Conservation (phyloP, 1,284 basidiomycete genomes). For the Phlebopus sp. region DNA sequence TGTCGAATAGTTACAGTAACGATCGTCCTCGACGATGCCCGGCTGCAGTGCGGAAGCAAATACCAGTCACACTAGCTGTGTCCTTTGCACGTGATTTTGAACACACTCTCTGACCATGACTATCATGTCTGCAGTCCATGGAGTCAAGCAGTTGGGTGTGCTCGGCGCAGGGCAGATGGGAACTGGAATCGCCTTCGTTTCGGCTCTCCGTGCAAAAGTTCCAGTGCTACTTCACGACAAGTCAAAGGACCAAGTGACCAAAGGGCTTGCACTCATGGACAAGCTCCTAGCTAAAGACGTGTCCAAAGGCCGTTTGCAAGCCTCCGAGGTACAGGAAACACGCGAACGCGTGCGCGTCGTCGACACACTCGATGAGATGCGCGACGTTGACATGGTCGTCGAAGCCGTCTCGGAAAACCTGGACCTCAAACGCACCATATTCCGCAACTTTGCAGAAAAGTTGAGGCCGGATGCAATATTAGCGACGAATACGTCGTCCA, state of each 20-base stretch:
- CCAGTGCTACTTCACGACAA: slow-evolving; percentile 75
- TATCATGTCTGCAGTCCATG: slow-evolving; percentile 58
- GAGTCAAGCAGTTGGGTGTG: slow-evolving; percentile 66
- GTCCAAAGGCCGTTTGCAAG: slow-evolving; percentile 75
- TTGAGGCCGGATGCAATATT: slow-evolving; percentile 77
- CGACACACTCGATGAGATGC: slow-evolving; percentile 52
- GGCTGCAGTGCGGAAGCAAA: too few relatives aligned
- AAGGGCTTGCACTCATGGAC: slow-evolving; percentile 73
- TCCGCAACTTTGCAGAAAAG: slow-evolving; percentile 66
- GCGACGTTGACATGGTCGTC: slow-evolving; percentile 86
- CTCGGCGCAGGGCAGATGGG: slow-evolving; percentile 89
- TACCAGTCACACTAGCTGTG: too few relatives aligned
- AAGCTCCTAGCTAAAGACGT: slow-evolving; percentile 86
- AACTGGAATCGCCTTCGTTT: slow-evolving; percentile 83
- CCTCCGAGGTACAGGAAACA: slow-evolving; percentile 74
- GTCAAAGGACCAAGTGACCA: slow-evolving; percentile 62
- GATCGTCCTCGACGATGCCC: too few relatives aligned
- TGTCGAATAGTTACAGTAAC: too few relatives aligned
- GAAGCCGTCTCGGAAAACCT: slow-evolving; percentile 93
- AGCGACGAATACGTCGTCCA: slow-evolving; percentile 92
- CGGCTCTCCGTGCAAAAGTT: slow-evolving; percentile 75
- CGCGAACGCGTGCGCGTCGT: slow-evolving; percentile 62
- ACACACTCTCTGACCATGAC: neutral
- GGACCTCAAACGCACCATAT: slow-evolving; percentile 77
- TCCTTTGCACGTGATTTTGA: slow-evolving; percentile 22